Base-by-base conservation (phyloP, 768 basidiomycete genomes). In the Boletus vermiculosoides region DNA sequence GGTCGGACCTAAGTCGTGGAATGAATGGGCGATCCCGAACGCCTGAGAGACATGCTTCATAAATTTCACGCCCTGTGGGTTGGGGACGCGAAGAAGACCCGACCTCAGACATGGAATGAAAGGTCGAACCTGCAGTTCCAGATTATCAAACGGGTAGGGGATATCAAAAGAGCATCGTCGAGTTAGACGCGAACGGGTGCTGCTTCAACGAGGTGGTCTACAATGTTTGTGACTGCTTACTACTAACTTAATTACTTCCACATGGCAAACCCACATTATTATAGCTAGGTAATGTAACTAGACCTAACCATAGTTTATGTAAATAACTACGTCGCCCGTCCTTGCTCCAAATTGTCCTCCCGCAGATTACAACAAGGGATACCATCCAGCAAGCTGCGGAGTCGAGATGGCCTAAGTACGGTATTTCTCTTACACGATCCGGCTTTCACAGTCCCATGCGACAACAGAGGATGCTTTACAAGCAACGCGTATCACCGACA, bases 1-100 rank as follows among this genome's bases (percentile, higher is more conserved):
- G 70, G 70, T 87, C 86, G 28, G 83, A 83, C 63, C 81, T 79
- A 41, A 86, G 77, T 50, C 69, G 79, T 56, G 87, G 84, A 72
- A 88, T 78, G 69, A 74, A 75, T 50, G 83, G 80, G 40, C 78
- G 81, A 60, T 82, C 76, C 63, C 77, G 76, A 48, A 81, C 78
- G 55, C 83, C 82, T 59, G 80, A 74, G 34, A 81, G 71, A 57
- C 74, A 78, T 49, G 73, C 77, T 50, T 86, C 81, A 63, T 78
- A 85, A 47, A 80, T 69, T 55, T 84, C 80, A 55, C 81, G 81
- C 63, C 77, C 71, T 41, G 74, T 76, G 48, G 69, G 78, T 60
- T 60, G 65, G 61, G 59, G 60, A 53, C 60, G 61, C 52, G 55
- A 58, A 50, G 57, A 61, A 62, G 46, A 54, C 47, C 50, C 56